Evolutionary conservation across 257 asterid species (phyloP), one percentile per base, ranked within the genome.

Genomic region (Capsicum chinense): DNA sequence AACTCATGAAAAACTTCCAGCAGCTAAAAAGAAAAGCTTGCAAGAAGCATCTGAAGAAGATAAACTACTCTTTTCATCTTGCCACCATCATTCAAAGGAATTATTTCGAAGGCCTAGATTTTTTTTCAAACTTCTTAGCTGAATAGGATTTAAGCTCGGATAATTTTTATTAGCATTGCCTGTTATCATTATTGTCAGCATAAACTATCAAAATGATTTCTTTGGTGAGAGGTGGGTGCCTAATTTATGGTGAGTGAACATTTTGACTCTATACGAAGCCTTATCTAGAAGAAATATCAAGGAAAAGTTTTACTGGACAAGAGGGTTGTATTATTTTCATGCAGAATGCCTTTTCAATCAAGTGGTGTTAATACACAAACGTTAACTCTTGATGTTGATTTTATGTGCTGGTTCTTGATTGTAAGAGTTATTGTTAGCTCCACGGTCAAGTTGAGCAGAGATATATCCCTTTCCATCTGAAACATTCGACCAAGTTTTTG

Each of bases 401-500:
- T 52, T 52, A 52, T 76, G 19, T 52, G 63, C 48, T 76, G 81
- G 63, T 52, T 26, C 81, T 76, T 76, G 48, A 52, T 50, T 26
- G 44, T 76, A 14, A 26, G 81, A 76, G 81, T 76, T 76, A 7
- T 54, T 52, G 48, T 54, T 76, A 76, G 9, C 63, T 33, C 47
- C 63, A 14, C 8, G 21, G 81, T 26, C 26, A 26, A 76, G 81
- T 54, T 76, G 48, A 48, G 42, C 48, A 76, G 26, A 54, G 4
- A 54, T 52, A 52, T 76, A 14, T 52, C 48, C 63, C 50, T 76
- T 54, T 76, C 81, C 81, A 52, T 54, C 81, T 76, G 81, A 52
- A 76, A 76, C 63, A 76, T 83, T 12, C 42, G 71, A 79, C 79
- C 54, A 42, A 50, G 8, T 15, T 50, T 67, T 56, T 1, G 52